Conservation (phyloP, 805 yeast genomes). For the Candida patagonica region DNA sequence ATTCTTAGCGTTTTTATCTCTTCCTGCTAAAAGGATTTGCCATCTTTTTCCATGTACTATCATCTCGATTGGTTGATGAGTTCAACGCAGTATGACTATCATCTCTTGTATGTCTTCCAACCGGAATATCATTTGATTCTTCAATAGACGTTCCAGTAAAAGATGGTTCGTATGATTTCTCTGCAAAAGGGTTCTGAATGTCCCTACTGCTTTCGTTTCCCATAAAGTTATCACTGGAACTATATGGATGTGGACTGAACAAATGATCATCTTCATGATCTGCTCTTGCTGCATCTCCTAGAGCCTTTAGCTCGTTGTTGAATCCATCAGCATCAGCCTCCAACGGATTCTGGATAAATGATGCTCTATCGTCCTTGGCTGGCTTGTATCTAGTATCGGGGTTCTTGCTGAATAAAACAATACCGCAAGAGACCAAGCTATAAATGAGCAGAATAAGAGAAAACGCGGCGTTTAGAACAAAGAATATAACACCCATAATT, state of each 20-base stretch:
- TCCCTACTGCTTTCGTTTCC: too few relatives aligned
- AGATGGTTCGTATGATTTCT: constrained; percentile 7
- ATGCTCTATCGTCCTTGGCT: constrained; percentile 84
- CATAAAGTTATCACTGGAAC: too few relatives aligned
- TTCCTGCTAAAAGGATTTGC: too few relatives aligned
- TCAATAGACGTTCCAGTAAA: neutral
- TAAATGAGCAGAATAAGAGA: constrained; percentile 62
- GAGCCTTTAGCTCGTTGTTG: constrained; percentile 44
- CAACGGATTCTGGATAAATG: constrained; percentile 41
- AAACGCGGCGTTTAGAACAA: constrained; percentile 82
- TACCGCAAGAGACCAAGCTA: constrained; percentile 56
- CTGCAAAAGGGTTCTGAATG: constrained; percentile 12
- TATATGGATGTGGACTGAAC: neutral
- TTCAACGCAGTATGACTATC: constrained; percentile 3
- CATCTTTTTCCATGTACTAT: too few relatives aligned
- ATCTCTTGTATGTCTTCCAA: constrained; percentile 3
- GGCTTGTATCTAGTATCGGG: constrained; percentile 86
- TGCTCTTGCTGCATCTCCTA: constrained; percentile 76
- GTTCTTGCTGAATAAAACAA: constrained; percentile 63
- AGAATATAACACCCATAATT: constrained; percentile 87
- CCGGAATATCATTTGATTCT: neutral
- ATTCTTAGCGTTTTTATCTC: too few relatives aligned
- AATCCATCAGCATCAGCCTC: constrained; percentile 33
- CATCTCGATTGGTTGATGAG: too few relatives aligned
- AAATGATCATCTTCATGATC: constrained; percentile 39